These are phyloP conservation scores for Colletotrichum musicola DNA, from an alignment of 2,329 filamentous ascomycete species.

Conservation along the genomic window DNA sequence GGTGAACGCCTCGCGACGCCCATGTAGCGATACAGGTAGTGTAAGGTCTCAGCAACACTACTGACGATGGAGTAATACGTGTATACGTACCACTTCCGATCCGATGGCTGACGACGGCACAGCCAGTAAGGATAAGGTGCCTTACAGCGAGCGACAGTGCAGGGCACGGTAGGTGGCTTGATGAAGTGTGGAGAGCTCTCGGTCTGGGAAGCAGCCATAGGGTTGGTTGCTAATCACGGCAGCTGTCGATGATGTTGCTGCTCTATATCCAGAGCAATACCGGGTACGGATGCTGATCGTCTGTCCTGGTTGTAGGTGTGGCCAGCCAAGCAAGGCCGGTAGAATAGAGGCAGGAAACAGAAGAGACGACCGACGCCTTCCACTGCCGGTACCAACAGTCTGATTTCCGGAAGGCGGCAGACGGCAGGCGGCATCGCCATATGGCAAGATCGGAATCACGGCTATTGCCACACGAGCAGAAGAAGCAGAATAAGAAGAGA, in stretches of 20 bases:
- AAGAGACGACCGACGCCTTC: not conserved
- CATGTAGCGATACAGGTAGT: too few species aligned
- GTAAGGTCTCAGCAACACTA: not conserved
- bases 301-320: too few species aligned
- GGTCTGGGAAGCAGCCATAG: not conserved
- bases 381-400: not conserved
- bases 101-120: constrained; percentile 7
- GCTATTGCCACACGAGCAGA: not conserved
- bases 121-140: constrained; percentile 17
- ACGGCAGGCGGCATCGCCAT: constrained; percentile 11
- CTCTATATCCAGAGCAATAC: too few species aligned
- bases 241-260: not conserved
- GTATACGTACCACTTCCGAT: constrained; percentile 8
- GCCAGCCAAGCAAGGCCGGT: too few species aligned
- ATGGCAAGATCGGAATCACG: constrained; percentile 11
- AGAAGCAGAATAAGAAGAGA: too few species aligned
- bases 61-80: not conserved
- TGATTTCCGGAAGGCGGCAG: constrained; percentile 15
- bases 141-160: not conserved
- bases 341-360: not conserved
- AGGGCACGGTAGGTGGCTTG: constrained; percentile 16
- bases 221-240: too few species aligned
- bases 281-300: too few species aligned
- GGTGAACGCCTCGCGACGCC: too few species aligned
- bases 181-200: constrained; percentile 7